Conservation (phyloP, 2,329 filamentous ascomycete genomes). For the Aspergillus sp. region DNA sequence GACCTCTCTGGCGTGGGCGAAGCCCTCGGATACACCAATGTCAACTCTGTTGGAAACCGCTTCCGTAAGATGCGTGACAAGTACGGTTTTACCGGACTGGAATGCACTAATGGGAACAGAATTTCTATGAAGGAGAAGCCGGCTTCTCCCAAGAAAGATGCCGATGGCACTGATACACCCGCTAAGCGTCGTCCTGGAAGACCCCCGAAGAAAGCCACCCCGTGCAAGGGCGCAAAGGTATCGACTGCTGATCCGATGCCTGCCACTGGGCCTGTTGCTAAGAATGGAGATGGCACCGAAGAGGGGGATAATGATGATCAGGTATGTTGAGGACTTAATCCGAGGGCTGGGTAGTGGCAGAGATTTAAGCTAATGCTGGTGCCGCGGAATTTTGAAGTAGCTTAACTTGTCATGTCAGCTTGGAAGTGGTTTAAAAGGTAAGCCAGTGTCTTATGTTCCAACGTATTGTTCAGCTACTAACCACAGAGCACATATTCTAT, state of each 20-base stretch:
- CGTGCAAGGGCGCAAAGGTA: slow-evolving; percentile 21
- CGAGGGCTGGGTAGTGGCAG: too few relatives aligned
- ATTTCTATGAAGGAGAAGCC: not conserved
- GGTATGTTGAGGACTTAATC: not conserved
- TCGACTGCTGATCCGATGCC: slow-evolving; percentile 18
- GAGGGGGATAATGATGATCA: not conserved
- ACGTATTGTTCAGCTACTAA: not conserved
- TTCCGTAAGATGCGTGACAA: slow-evolving; percentile 26
- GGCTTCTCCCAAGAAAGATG: not conserved
- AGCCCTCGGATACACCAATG: slow-evolving; percentile 28
- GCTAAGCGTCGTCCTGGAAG: not conserved
- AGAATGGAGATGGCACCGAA: not conserved
- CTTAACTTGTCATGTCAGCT: too few relatives aligned
- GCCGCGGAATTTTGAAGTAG: too few relatives aligned
- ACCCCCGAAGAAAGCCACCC: slow-evolving; percentile 2
- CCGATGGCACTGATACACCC: not conserved
- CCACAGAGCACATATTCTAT: not conserved
- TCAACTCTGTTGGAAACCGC: slow-evolving; percentile 28
- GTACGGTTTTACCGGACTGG: slow-evolving; percentile 22
- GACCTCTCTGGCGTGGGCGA: slow-evolving; percentile 26
- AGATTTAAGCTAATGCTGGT: not conserved
- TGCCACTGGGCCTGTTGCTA: slow-evolving; percentile 9
- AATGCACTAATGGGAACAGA: slow-evolving; percentile 7
- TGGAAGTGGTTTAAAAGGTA: too few relatives aligned
- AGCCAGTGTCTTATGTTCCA: too few relatives aligned